Percentiles rank a stretch among this genome's conserved stretches.
Evolutionary conservation across 805 yeast species (phyloP).

Genomic region (Kazachstania psychrophila): DNA sequence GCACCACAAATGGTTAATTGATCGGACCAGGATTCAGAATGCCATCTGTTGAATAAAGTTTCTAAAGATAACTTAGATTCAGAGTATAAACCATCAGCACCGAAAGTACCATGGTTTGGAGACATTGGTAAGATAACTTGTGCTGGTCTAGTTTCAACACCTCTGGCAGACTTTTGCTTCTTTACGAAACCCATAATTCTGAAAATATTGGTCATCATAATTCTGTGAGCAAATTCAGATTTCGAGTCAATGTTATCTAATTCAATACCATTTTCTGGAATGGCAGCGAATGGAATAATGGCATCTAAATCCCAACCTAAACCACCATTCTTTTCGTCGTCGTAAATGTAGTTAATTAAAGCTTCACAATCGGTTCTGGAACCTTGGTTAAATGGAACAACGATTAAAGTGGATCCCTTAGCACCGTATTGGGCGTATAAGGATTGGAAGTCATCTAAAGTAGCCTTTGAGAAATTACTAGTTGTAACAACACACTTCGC

Average conservation of each 20-base stretch:
- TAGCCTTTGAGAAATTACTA: constrained; percentile 86
- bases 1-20: constrained; percentile 97
- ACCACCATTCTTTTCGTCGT: constrained; percentile 75
- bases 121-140: constrained; percentile 94
- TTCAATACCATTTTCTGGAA: constrained; percentile 97
- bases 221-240: constrained; percentile 96
- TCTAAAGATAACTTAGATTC: constrained; percentile 94
- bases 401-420: constrained; percentile 81
- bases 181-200: constrained; percentile 89
- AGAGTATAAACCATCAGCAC: constrained; percentile 95
- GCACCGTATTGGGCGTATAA: constrained; percentile 91
- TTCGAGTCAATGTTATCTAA: constrained; percentile 85
- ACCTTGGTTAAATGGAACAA: constrained; percentile 98
- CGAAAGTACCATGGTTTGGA: constrained; percentile 98
- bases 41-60: constrained; percentile 97
- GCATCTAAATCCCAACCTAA: constrained; percentile 97
- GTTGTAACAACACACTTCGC: constrained; percentile 96
- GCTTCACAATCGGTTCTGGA: constrained; percentile 88
- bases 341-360: constrained; percentile 76
- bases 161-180: constrained; percentile 64
- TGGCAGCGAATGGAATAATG: constrained; percentile 96
- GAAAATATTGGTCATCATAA: constrained; percentile 92
- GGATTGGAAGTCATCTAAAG: constrained; percentile 91
- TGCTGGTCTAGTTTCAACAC: constrained; percentile 92
- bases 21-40: constrained; percentile 92